These are phyloP conservation scores for Colletotrichum orchidophilum DNA, from an alignment of 2,329 filamentous ascomycete species.

Conservation along the genomic window DNA sequence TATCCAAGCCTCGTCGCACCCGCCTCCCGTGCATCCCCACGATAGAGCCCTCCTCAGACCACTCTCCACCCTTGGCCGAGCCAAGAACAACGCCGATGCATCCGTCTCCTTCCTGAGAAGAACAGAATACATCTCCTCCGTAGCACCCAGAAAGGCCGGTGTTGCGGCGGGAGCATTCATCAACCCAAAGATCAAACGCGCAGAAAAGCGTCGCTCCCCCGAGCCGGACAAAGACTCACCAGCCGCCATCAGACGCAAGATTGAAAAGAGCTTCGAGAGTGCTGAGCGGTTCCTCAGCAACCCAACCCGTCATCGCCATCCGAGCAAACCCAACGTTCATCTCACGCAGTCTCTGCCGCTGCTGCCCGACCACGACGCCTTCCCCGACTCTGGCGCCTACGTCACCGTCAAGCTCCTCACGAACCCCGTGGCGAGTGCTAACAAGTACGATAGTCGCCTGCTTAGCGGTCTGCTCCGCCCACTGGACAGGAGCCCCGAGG, in stretches of 20 bases:
- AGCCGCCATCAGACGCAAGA: constrained; percentile 75
- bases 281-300: constrained; percentile 65
- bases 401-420: constrained; percentile 75
- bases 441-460: constrained; percentile 68
- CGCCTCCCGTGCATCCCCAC: constrained; percentile 79
- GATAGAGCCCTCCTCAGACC: constrained; percentile 87
- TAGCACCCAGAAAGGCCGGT: constrained; percentile 62
- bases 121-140: constrained; percentile 90
- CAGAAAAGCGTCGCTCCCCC: constrained; percentile 62
- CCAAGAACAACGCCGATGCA: constrained; percentile 73
- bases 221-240: constrained; percentile 69
- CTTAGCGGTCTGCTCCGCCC: constrained; percentile 70
- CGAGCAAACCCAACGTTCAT: constrained; percentile 53
- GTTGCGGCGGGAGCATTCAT: constrained; percentile 50
- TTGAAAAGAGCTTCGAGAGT: constrained; percentile 67
- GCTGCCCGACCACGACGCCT: constrained; percentile 73
- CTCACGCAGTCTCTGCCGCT: constrained; percentile 69
- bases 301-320: constrained; percentile 64
- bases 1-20: constrained; percentile 80
- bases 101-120: constrained; percentile 93
- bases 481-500: constrained; percentile 63
- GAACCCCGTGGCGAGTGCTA: constrained; percentile 66
- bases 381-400: constrained; percentile 75
- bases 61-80: constrained; percentile 85
- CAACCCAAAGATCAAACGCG: constrained; percentile 42